Percentiles rank a stretch among this genome's conserved stretches.
Evolutionary conservation across 352 stramenopile species (phyloP).

Genomic region (Phytopythium oedochilum): DNA sequence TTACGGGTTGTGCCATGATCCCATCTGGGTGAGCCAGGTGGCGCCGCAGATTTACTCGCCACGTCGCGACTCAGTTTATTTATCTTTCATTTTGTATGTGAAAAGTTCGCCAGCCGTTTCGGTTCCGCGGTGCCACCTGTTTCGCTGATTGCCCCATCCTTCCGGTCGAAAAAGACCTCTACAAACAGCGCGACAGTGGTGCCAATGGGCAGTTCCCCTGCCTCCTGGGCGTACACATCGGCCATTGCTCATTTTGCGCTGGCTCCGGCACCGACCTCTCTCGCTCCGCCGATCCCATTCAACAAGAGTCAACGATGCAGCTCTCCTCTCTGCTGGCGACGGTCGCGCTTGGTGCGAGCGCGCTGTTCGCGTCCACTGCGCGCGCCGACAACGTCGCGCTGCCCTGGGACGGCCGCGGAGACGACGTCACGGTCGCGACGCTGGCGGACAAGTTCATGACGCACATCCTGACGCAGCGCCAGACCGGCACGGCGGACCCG

Average conservation of each 20-base stretch:
- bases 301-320: slow-evolving; percentile 3
- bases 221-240: background rate
- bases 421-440: slow-evolving; percentile 46
- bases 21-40: slow-evolving; percentile 1
- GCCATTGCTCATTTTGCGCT: slow-evolving; percentile 6
- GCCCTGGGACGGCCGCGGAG: slow-evolving; percentile 51
- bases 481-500: slow-evolving; percentile 31
- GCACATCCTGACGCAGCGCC: slow-evolving; percentile 62
- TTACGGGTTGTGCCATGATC: background rate
- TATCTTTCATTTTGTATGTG: background rate
- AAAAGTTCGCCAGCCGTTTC: background rate
- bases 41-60: background rate
- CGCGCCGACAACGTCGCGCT: slow-evolving; percentile 28
- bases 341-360: slow-evolving; percentile 9
- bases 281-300: too few species aligned
- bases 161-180: background rate
- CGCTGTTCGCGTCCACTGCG: slow-evolving; percentile 11
- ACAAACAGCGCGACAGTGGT: background rate
- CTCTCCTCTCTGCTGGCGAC: slow-evolving; percentile 17
- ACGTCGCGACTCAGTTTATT: background rate
- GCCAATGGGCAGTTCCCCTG: background rate
- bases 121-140: background rate
- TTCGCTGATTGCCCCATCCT: background rate
- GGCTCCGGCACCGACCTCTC: background rate
- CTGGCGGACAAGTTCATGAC: slow-evolving; percentile 53